Conservation (phyloP, 768 basidiomycete genomes). For the Mrakia frigida region DNA sequence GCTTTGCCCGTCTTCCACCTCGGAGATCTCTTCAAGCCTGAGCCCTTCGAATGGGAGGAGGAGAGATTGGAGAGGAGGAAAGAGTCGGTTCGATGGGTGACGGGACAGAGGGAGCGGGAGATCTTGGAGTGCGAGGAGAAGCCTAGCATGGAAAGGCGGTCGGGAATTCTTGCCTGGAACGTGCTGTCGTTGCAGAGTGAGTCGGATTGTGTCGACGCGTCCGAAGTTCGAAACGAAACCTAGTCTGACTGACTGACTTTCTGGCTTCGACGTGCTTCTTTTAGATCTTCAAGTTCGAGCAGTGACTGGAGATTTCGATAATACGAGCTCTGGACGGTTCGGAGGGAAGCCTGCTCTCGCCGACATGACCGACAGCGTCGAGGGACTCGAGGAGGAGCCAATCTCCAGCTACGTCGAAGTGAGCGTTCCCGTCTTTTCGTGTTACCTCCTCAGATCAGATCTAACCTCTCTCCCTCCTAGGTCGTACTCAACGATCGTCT, state of each 20-base stretch:
- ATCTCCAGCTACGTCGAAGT: slow-evolving; percentile 26
- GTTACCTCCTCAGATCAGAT: too few relatives aligned
- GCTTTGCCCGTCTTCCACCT: not conserved
- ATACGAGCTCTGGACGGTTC: not conserved
- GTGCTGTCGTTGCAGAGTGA: slow-evolving; percentile 13
- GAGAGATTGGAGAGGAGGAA: slow-evolving; percentile 39
- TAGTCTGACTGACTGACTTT: not conserved
- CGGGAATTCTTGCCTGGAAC: slow-evolving; percentile 23
- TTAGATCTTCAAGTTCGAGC: slow-evolving; percentile 25
- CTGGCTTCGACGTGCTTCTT: not conserved
- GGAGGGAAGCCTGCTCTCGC: slow-evolving; percentile 28
- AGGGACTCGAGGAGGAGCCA: slow-evolving; percentile 19
- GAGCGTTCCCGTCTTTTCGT: not conserved
- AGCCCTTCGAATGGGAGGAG: slow-evolving; percentile 40
- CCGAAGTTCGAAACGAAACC: too few relatives aligned
- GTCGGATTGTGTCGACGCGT: not conserved
- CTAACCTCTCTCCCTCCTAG: slow-evolving; percentile 26
- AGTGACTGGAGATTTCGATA: slow-evolving; percentile 3
- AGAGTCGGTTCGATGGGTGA: slow-evolving; percentile 43
- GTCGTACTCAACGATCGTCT: slow-evolving; percentile 44
- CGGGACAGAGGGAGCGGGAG: slow-evolving; percentile 43
- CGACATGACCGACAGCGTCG: slow-evolving; percentile 1
- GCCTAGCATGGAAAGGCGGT: slow-evolving; percentile 37
- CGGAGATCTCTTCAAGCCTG: slow-evolving; percentile 33
- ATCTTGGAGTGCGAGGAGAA: slow-evolving; percentile 39